Base-by-base conservation (phyloP, 2,329 filamentous ascomycete genomes). In the Ascochyta clinopodiicola region DNA sequence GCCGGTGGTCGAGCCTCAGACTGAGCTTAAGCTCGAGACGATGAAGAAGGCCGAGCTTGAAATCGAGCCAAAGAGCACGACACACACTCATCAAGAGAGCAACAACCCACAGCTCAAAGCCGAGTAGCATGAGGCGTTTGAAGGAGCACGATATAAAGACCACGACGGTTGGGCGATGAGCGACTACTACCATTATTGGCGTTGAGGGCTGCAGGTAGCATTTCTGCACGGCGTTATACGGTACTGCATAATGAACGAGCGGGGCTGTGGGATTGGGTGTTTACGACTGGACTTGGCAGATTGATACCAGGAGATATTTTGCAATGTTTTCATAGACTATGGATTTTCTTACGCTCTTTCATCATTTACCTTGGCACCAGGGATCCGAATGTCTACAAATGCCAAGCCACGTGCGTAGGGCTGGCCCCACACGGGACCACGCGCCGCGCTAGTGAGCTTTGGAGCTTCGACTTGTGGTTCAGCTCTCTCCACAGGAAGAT, bases 1-100 rank as follows among this genome's bases (percentile, higher is more conserved):
- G 48, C 58, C 60, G 24, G 61, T 61, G 8, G 62, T 61, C 10
- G 59, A 59, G 32, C 43, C 53, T 12, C 57, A 44, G 29, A 50
- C 45, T 9, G 35, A 57, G 40, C 36, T 53, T 36, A 53, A 53
- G 40, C 40, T 52, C 17, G 55, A 57, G 37, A 38, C 39, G 6
- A 6, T 45, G n/a, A 39, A 27, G 13, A 39, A 48, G 6, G 51
- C 13, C 25, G 44, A 44, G 25, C 19, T 37, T 1, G 29, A 40
- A 4, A 29, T 6, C 15, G 39, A 19, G 25, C 12, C 17, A 9
- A n/a, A 43, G 4, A 3, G 2, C 15, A 12, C 37, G n/a, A 24
- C 25, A 17, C 9, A 17, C 32, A 9, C 15, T 2, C n/a, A 43
- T 2, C 13, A 5, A 17, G 38, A n/a, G 24, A 42, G 13, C 22